These are phyloP conservation scores for Colletotrichum horii DNA, from an alignment of 2,329 filamentous ascomycete species.

Conservation along the genomic window DNA sequence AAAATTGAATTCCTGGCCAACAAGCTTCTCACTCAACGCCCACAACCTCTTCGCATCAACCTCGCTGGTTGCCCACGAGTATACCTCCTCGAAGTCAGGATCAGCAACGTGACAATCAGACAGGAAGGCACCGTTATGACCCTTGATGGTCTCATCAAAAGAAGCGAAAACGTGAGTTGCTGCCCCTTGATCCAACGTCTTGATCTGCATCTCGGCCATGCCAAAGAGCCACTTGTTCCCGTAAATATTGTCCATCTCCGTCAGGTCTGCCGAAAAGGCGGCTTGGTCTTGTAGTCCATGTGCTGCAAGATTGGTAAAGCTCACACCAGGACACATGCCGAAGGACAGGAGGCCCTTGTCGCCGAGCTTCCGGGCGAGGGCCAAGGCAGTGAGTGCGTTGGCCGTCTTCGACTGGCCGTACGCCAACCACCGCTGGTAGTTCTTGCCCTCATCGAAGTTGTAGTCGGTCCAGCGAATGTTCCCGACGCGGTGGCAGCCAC, in stretches of 20 bases:
- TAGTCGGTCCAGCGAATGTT: slow-evolving; percentile 47
- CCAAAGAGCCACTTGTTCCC: neutral
- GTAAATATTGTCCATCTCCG: neutral
- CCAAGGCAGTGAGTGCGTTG: slow-evolving; percentile 9
- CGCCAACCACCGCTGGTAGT: slow-evolving; percentile 23
- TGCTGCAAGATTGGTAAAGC: neutral
- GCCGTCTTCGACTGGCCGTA: slow-evolving; percentile 44
- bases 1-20: rapidly evolving
- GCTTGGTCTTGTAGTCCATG: neutral
- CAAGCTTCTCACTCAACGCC: neutral
- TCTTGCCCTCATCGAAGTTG: slow-evolving; percentile 42
- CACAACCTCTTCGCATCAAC: neutral
- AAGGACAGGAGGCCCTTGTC: neutral
- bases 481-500: slow-evolving; percentile 32
- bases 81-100: neutral
- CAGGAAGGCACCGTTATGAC: neutral
- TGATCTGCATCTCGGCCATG: neutral
- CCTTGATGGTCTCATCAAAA: neutral
- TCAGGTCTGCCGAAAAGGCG: neutral
- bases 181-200: neutral
- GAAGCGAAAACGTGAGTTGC: neutral
- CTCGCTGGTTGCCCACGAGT: neutral
- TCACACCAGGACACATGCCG: neutral
- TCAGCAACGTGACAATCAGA: neutral
- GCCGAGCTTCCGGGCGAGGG: neutral